Conservation (phyloP, 2,329 filamentous ascomycete species). For the Colletotrichum lupini region DNA sequence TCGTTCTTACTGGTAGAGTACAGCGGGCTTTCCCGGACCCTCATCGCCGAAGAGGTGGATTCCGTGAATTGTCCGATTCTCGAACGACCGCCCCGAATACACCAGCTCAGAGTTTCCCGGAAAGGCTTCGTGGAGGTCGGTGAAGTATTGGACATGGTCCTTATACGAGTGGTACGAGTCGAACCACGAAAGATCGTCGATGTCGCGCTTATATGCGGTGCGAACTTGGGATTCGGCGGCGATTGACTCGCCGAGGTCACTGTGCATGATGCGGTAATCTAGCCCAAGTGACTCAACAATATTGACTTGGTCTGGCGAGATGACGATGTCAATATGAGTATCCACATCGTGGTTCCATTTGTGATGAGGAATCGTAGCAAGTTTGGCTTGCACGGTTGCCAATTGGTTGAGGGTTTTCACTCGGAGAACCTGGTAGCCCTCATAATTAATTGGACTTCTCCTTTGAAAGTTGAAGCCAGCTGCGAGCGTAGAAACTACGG, state of each 20-base stretch:
- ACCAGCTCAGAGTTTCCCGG: conserved; percentile 59
- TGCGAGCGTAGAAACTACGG: conserved; percentile 10
- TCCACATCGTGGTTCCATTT: conserved; percentile 41
- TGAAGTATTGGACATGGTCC: conserved; percentile 60
- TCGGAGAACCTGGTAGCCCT: conserved; percentile 58
- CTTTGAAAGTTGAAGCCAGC: conserved; percentile 14
- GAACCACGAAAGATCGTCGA: conserved; percentile 56
- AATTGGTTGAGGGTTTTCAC: conserved; percentile 37
- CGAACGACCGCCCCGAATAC: conserved; percentile 54
- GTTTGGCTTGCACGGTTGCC: conserved; percentile 31
- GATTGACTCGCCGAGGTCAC: conserved; percentile 42
- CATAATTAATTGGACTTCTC: conserved; percentile 46
- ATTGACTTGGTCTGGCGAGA: conserved; percentile 39
- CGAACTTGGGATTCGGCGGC: conserved; percentile 36
- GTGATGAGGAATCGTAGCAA: conserved; percentile 39
- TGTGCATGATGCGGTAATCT: conserved; percentile 37
- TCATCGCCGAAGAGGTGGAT: conserved; percentile 59
- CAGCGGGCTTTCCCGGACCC: conserved; percentile 57
- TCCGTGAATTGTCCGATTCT: conserved; percentile 67
- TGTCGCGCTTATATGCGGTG: conserved; percentile 36
- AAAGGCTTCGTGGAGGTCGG: conserved; percentile 53
- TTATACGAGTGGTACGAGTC: conserved; percentile 61
- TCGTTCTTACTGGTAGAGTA: conserved; percentile 54
- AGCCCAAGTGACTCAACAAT: conserved; percentile 40
- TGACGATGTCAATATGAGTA: conserved; percentile 40